Conservation (phyloP, 257 asterid species). For the Solanum tacnaense region DNA sequence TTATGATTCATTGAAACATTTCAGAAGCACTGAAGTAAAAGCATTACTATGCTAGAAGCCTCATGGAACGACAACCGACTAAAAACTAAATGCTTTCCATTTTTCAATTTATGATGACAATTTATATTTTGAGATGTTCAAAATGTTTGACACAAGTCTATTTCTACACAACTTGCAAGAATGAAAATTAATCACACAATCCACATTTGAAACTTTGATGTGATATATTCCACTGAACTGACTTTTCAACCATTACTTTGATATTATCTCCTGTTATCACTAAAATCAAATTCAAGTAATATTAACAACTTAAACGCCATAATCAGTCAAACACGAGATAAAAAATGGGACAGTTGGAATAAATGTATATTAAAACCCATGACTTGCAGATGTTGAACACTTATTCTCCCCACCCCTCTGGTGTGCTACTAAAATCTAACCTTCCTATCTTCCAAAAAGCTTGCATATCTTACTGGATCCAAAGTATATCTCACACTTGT, state of each 20-base stretch:
- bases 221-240: background rate
- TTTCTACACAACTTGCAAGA: background rate
- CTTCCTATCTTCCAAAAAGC: background rate
- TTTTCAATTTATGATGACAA: background rate
- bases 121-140: background rate
- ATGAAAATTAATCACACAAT: background rate
- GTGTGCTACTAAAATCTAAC: background rate
- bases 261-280: background rate
- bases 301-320: background rate
- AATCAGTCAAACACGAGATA: background rate
- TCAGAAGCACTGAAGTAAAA: background rate
- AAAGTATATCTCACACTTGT: background rate
- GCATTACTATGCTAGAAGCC: background rate
- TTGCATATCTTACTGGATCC: background rate
- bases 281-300: background rate
- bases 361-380: background rate
- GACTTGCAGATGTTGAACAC: background rate
- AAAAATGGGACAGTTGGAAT: background rate
- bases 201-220: background rate
- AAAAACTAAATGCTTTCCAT: background rate
- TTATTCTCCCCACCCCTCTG: background rate
- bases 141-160: background rate
- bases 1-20: background rate
- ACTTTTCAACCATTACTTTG: background rate
- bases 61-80: background rate